Percentiles rank a stretch among this genome's conserved stretches.
phyloP scores from a whole-genome alignment of 1,284 basidiomycete species.

The Moesziomyces aphidis region DNA sequence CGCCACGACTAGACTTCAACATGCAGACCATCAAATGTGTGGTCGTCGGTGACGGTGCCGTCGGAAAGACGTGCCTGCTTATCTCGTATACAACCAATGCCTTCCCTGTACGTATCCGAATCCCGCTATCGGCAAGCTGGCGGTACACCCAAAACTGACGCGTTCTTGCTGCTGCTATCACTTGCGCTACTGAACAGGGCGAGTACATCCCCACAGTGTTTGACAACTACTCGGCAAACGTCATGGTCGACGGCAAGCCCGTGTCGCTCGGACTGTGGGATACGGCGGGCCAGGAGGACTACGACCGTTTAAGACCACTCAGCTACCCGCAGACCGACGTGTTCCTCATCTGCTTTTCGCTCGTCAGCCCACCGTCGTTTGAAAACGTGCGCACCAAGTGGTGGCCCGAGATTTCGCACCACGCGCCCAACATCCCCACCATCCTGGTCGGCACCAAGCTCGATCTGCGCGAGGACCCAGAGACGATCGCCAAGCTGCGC shows the following conservation, averaged over 20 bases:
- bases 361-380: constrained; percentile 95
- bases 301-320: constrained; percentile 95
- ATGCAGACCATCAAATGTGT: constrained; percentile 67
- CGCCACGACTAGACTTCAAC: background rate
- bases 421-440: constrained; percentile 90
- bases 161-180: background rate
- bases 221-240: constrained; percentile 90
- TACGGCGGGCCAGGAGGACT: constrained; percentile 70
- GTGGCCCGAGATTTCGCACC: constrained; percentile 75
- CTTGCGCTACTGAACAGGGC: constrained; percentile 24
- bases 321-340: constrained; percentile 99
- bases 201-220: constrained; percentile 75
- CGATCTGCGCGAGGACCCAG: constrained; percentile 93
- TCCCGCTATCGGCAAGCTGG: background rate
- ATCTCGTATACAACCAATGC: constrained; percentile 68
- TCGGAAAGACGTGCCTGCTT: constrained; percentile 67
- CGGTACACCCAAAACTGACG: background rate
- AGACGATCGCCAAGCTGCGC: constrained; percentile 88
- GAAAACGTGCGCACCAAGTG: constrained; percentile 97
- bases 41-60: constrained; percentile 67
- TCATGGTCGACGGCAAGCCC: constrained; percentile 98
- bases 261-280: constrained; percentile 94
- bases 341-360: constrained; percentile 98
- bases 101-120: constrained; percentile 58
- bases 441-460: constrained; percentile 98